Evolutionary conservation across 2,329 filamentous ascomycete genomes (phyloP), one percentile per base, ranked within the genome.

Genomic region (Gaeumannomyces tritici): DNA sequence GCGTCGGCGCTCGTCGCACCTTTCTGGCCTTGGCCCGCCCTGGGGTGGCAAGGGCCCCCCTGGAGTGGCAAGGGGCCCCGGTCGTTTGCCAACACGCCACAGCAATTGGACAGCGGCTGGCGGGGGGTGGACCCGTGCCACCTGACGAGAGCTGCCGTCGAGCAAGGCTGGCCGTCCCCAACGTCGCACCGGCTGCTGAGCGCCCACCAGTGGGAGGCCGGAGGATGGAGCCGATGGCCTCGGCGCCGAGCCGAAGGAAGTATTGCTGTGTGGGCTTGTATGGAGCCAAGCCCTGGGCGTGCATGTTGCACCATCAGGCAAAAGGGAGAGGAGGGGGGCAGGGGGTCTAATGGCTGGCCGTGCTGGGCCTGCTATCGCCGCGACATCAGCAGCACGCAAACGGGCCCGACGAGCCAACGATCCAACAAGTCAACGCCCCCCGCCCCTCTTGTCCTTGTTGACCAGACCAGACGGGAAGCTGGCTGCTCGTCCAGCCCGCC

Each of bases 201-300:
- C 42, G 42, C 21, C 21, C 42, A 51, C 42, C 42, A 51, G 42
- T 51, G 42, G 42, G 18, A 51, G 21, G 21, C 21, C 42, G 42
- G 42, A 7, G 6, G n/a, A 51, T 51, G 42, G 42, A 51, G 42
- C 42, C 42, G 42, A 51, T 11, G 21, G 42, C 1, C 56, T 58
- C 26, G 56, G 56, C 51, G 60, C 31, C 55, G 60, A 56, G 51
- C 31, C 55, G 60, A 57, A 57, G 54, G 54, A 27, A 55, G 24
- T 55, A 61, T 61, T 35, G 60, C 55, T 57, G 54, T 29, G 54
- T 56, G 51, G 60, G 60, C 27, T 55, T 35, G 27, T 35, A 55
- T 26, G 60, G 51, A 24, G 60, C 60, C 60, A 61, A 61, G 60
- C 42, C 2, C 60, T 61, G 29, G 60, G 60, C 60, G 29, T 29